Conservation (phyloP, 805 yeast genomes). For the Suhomyces kilbournensis region DNA sequence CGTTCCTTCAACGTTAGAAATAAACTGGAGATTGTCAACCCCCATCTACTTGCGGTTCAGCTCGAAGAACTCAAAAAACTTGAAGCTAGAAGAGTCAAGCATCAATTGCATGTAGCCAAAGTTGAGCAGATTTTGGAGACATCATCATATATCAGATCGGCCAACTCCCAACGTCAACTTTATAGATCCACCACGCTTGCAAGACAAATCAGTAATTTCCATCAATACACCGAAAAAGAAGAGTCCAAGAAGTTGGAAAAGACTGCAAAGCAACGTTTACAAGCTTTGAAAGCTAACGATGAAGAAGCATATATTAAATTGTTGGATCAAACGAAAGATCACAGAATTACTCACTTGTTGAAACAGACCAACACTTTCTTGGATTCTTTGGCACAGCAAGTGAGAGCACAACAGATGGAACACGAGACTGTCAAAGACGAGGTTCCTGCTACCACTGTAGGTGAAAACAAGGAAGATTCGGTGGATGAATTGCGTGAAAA, state of each 20-base stretch:
- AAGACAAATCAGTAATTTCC: slow-evolving; percentile 46
- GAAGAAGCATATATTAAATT: slow-evolving; percentile 84
- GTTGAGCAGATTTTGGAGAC: slow-evolving; percentile 22
- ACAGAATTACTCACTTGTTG: slow-evolving; percentile 78
- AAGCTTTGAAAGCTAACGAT: slow-evolving; percentile 82
- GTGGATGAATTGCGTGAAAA: slow-evolving; percentile 60
- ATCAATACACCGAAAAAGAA: slow-evolving; percentile 63
- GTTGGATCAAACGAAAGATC: slow-evolving; percentile 82
- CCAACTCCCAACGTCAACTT: slow-evolving; percentile 19
- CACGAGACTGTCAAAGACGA: slow-evolving; percentile 30
- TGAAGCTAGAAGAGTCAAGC: slow-evolving; percentile 37
- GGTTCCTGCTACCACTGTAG: slow-evolving; percentile 14
- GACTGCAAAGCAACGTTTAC: slow-evolving; percentile 84
- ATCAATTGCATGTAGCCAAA: slow-evolving; percentile 23
- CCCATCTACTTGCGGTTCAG: slow-evolving; percentile 72
- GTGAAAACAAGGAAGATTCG: slow-evolving; percentile 35
- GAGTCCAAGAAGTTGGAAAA: slow-evolving; percentile 72
- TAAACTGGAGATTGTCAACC: slow-evolving; percentile 68
- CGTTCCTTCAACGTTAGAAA: slow-evolving; percentile 66
- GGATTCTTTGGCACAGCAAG: slow-evolving; percentile 77
- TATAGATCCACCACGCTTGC: slow-evolving; percentile 24
- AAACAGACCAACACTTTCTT: slow-evolving; percentile 77
- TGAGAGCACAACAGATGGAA: slow-evolving; percentile 63
- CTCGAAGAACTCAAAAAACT: slow-evolving; percentile 67
- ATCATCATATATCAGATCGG: slow-evolving; percentile 22